These are phyloP conservation scores for Trypanosoma boissoni DNA, from an alignment of 208 protist species.

Conservation along the genomic window DNA sequence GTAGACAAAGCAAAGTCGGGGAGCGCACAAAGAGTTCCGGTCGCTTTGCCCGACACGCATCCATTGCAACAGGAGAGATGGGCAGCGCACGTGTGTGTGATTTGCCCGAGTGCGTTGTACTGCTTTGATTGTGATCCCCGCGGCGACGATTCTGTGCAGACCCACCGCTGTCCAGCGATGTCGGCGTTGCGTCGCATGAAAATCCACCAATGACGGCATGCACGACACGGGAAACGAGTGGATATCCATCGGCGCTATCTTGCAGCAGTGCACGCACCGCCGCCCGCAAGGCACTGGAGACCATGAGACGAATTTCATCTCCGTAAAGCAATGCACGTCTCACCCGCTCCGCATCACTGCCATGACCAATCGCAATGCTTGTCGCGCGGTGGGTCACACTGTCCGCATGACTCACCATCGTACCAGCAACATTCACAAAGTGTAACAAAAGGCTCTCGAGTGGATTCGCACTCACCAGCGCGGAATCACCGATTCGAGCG, in stretches of 20 bases:
- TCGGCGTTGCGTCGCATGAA: conserved; percentile 37
- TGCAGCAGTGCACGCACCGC: conserved; percentile 34
- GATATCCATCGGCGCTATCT: conserved; percentile 14
- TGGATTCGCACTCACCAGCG: conserved; percentile 44
- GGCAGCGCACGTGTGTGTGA: background rate
- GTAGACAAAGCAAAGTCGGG: conserved; percentile 54
- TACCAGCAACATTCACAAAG: conserved; percentile 60
- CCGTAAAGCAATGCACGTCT: conserved; percentile 37
- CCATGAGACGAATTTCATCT: conserved; percentile 56
- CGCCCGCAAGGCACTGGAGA: conserved; percentile 50
- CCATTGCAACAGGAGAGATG: conserved; percentile 3
- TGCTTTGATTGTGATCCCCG: background rate
- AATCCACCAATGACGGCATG: conserved; percentile 53
- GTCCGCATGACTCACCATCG: conserved; percentile 50
- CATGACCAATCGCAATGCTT: conserved; percentile 29
- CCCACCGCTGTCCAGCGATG: background rate
- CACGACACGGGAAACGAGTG: conserved; percentile 28
- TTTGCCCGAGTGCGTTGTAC: background rate
- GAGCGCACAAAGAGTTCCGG: conserved; percentile 39
- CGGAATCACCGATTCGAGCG: conserved; percentile 43
- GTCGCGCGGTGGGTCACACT: conserved; percentile 53
- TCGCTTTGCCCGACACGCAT: conserved; percentile 18
- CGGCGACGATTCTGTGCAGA: too few relatives aligned
- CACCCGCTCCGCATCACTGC: conserved; percentile 7
- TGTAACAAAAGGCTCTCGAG: conserved; percentile 63